A percentile compares a stretch with the other conserved stretches of the same genome.
Conservation (phyloP, 2,329 filamentous ascomycete species). For the Lecanicillium sp. region DNA sequence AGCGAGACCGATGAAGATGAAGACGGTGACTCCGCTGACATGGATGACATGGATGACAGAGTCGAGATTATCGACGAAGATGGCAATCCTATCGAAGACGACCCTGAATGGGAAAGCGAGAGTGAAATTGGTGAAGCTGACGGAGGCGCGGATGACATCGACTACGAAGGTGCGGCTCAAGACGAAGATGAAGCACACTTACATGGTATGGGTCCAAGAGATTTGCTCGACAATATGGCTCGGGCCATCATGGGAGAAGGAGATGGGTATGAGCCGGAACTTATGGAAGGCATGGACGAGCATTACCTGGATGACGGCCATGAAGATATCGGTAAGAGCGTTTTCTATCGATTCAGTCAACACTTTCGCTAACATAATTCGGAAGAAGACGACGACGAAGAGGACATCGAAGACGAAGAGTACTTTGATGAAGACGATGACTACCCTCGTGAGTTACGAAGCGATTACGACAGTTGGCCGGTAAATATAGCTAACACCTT, state of each 20-base stretch:
- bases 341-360: too few relatives aligned
- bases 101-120: slow-evolving; percentile 53
- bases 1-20: slow-evolving; percentile 44
- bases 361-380: slow-evolving; percentile 15
- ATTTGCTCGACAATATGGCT: slow-evolving; percentile 44
- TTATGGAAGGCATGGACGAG: slow-evolving; percentile 42
- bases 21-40: slow-evolving; percentile 35
- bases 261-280: slow-evolving; percentile 42
- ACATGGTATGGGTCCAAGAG: slow-evolving; percentile 33
- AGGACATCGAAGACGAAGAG: slow-evolving; percentile 60
- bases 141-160: slow-evolving; percentile 44
- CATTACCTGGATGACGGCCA: slow-evolving; percentile 45
- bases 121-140: slow-evolving; percentile 47
- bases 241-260: slow-evolving; percentile 46
- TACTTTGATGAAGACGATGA: slow-evolving; percentile 52
- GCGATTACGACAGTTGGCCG: slow-evolving; percentile 8
- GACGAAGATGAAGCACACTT: slow-evolving; percentile 45
- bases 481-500: slow-evolving; percentile 1
- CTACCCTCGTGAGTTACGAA: slow-evolving; percentile 38
- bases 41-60: slow-evolving; percentile 45
- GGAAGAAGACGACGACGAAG: slow-evolving; percentile 55
- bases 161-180: slow-evolving; percentile 48
- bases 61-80: slow-evolving; percentile 56
- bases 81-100: slow-evolving; percentile 49
- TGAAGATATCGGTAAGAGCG: slow-evolving; percentile 49